Percentiles rank a stretch among this genome's conserved stretches.
These are phyloP conservation scores for Stagonosporopsis vannaccii DNA, from an alignment of 2,329 filamentous ascomycete species.

Conservation along the genomic window DNA sequence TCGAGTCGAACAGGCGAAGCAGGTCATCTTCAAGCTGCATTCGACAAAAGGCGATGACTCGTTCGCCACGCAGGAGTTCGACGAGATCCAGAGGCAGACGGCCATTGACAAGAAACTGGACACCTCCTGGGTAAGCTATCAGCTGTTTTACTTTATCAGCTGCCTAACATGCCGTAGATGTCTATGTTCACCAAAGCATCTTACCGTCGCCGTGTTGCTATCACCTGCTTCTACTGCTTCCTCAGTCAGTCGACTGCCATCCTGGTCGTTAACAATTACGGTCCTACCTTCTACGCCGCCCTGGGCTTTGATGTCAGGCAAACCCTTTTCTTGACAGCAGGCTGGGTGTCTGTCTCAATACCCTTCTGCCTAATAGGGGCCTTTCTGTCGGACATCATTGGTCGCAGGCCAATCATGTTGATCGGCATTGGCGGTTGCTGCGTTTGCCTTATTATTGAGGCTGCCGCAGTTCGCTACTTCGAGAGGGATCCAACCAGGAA, in stretches of 20 bases:
- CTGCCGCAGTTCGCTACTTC: constrained; percentile 10
- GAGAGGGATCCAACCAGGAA: neutral
- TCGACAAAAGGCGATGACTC: neutral
- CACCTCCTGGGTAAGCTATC: neutral
- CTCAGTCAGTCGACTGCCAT: constrained; percentile 32
- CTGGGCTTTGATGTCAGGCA: constrained; percentile 16
- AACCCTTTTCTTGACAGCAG: constrained; percentile 6
- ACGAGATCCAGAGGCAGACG: neutral
- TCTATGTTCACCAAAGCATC: constrained; percentile 33
- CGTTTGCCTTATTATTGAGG: constrained; percentile 33
- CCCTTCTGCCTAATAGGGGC: constrained; percentile 30
- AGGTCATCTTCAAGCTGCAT: constrained; percentile 1
- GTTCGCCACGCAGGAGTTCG: neutral
- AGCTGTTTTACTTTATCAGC: neutral
- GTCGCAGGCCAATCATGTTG: constrained; percentile 30
- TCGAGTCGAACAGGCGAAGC: neutral
- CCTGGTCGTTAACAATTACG: constrained; percentile 37
- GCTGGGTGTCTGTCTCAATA: constrained; percentile 37
- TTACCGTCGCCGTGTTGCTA: constrained; percentile 28
- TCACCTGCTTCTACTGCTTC: constrained; percentile 34
- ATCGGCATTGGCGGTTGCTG: constrained; percentile 32
- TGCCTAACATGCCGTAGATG: neutral
- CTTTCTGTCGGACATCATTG: constrained; percentile 25
- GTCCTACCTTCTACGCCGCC: constrained; percentile 32
- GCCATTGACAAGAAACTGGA: neutral